These are phyloP conservation scores for Trichaptum fuscoviolaceum DNA, from an alignment of 768 basidiomycete species.

Conservation along the genomic window DNA sequence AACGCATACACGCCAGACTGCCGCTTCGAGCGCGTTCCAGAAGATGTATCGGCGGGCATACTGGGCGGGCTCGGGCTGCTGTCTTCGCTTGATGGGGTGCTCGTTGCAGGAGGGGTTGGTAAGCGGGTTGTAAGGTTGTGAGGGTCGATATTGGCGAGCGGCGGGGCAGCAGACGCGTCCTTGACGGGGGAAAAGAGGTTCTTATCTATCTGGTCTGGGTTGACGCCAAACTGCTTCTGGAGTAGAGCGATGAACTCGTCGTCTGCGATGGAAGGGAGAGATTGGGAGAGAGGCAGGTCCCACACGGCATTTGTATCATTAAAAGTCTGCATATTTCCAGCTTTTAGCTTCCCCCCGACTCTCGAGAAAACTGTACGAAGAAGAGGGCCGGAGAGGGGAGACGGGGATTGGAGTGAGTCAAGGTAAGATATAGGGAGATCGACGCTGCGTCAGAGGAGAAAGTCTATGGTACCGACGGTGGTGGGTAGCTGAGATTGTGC, in stretches of 20 bases:
- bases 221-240: constrained; percentile 58
- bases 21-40: constrained; percentile 21
- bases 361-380: not conserved
- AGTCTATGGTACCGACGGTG: not conserved
- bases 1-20: constrained; percentile 20
- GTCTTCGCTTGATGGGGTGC: constrained; percentile 62
- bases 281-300: constrained; percentile 41
- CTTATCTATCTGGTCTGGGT: constrained; percentile 25
- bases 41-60: constrained; percentile 26
- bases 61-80: constrained; percentile 76
- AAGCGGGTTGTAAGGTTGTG: constrained; percentile 45
- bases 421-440: not conserved
- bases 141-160: constrained; percentile 49
- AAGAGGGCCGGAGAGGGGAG: not conserved
- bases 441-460: not conserved
- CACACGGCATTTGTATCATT: constrained; percentile 52
- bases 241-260: constrained; percentile 75
- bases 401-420: not conserved
- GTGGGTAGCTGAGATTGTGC: not conserved
- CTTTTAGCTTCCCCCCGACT: not conserved
- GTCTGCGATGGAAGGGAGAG: constrained; percentile 56
- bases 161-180: constrained; percentile 20
- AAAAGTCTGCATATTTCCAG: constrained; percentile 41
- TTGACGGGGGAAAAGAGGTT: constrained; percentile 15
- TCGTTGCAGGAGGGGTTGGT: constrained; percentile 41